These are phyloP conservation scores for Medicago ruthenica DNA, from an alignment of 306 rosid genomes.

Conservation along the genomic window DNA sequence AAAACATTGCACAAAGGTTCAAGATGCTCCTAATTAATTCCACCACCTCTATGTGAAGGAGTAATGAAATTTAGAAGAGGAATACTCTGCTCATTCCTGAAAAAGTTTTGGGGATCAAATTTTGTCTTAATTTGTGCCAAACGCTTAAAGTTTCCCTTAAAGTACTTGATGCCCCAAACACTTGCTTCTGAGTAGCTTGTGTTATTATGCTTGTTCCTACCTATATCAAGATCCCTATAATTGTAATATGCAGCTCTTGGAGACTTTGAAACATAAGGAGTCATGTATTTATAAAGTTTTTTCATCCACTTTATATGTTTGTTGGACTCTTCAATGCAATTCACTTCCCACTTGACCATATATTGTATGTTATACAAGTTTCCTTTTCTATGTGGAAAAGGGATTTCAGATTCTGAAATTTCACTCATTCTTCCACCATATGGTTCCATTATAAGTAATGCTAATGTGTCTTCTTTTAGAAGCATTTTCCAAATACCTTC, in stretches of 20 bases:
- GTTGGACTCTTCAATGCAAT: slow-evolving; percentile 22
- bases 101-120: slow-evolving; percentile 48
- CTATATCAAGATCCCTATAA: slow-evolving; percentile 56
- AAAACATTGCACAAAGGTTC: neutral
- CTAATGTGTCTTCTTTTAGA: slow-evolving; percentile 41
- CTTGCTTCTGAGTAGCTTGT: slow-evolving; percentile 46
- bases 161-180: slow-evolving; percentile 52
- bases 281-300: slow-evolving; percentile 47
- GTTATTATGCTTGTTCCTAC: slow-evolving; percentile 32
- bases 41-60: neutral
- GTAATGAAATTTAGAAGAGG: slow-evolving; percentile 24
- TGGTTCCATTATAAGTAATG: slow-evolving; percentile 54
- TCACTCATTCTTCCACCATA: slow-evolving; percentile 62
- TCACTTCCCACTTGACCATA: slow-evolving; percentile 39
- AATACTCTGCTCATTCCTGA: slow-evolving; percentile 54
- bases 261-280: slow-evolving; percentile 46
- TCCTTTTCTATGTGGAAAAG: slow-evolving; percentile 71
- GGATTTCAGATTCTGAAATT: slow-evolving; percentile 50
- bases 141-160: slow-evolving; percentile 47
- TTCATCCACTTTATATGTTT: slow-evolving; percentile 39
- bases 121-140: slow-evolving; percentile 47
- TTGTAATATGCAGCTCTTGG: slow-evolving; percentile 48
- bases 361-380: slow-evolving; percentile 52
- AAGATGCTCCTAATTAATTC: neutral
- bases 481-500: slow-evolving; percentile 59